Evolutionary conservation across 176 grass and related monocot genomes (phyloP), one percentile per base, ranked within the genome.

Genomic region (Ampelocalamus luodianensis): DNA sequence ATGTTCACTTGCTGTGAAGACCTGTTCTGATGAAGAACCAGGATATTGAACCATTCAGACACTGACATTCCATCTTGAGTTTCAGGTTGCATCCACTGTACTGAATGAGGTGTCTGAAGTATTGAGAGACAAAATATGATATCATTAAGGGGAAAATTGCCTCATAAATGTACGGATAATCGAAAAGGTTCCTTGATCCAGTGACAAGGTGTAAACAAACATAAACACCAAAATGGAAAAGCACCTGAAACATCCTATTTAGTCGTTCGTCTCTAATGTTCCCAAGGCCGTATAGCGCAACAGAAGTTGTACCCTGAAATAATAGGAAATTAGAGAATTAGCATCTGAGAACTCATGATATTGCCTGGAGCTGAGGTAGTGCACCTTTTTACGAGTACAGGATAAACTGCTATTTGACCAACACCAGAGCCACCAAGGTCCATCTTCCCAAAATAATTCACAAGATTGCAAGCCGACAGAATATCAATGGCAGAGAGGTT

Each of bases 361-460:
- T 60, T 58, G 22, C 15, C n/a, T 54, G 24, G 29, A 82, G 32
- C 46, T 17, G 1, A 79, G 72, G 49, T 72, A 40, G 27, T 20
- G 15, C 43, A 96, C 96, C 96, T 99, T 96, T 85, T 96, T 48
- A 99, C 77, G 0, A 99, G 93, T 82, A 96, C 88, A 82, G 93
- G 96, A 91, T 89, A 83, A 60, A 96, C 78, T 75, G 86, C 72
- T 83, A 99, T 92, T 83, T 96, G 86, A 53, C 96, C 90, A 87
- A 98, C 88, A 24, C 96, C 96, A 88, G 96, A 98, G 42, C 88
- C 88, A 50, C 90, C 96, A 53, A 99, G 91, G 45, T 91, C 91
- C 93, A 99, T 92, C 85, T 99, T 96, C 60, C 96, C 96, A 73
- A 99, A 99, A 88, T 99, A 99, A 82, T 99, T 99, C 53, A 96